Evolutionary conservation across 208 protist species (phyloP).

Genomic region (Leptomonas pyrrhocoris): DNA sequence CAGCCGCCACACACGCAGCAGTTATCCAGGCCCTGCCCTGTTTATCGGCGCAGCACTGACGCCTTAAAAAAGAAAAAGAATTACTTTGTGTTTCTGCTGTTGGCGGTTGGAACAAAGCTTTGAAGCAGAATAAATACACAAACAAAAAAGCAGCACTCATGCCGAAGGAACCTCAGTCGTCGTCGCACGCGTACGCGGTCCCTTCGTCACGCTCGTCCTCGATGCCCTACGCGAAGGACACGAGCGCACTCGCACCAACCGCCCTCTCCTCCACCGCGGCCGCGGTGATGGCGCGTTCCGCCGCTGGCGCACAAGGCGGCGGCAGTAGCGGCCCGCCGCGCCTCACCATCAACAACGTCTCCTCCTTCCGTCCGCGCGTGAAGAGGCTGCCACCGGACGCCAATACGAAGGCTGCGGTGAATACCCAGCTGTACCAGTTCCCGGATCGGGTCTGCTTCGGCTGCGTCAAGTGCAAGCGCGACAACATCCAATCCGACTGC

Average conservation of each 20-base stretch:
- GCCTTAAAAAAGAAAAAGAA: background rate
- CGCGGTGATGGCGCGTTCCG: constrained; percentile 7
- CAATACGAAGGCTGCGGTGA: constrained; percentile 51
- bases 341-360: constrained; percentile 78
- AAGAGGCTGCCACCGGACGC: constrained; percentile 83
- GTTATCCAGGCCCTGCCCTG: no score
- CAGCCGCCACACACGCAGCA: no score
- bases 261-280: constrained; percentile 14
- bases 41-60: no score
- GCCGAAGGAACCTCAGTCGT: constrained; percentile 32
- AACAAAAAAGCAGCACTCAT: no score
- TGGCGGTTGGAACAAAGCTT: background rate
- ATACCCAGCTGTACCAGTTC: constrained; percentile 76
- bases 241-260: constrained; percentile 8
- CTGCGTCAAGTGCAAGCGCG: constrained; percentile 78
- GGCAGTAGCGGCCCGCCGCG: constrained; percentile 26
- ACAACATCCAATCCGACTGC: constrained; percentile 77
- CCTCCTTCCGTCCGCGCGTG: constrained; percentile 55
- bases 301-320: background rate
- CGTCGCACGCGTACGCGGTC: constrained; percentile 11
- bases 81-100: background rate
- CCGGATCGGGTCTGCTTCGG: constrained; percentile 64
- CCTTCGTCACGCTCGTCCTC: constrained; percentile 8
- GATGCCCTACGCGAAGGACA: constrained; percentile 27
- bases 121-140: no score